A percentile compares a stretch with the other conserved stretches of the same genome.
phyloP scores from a whole-genome alignment of 192 early-diverging fungal species.

The Coemansia sp. region DNA sequence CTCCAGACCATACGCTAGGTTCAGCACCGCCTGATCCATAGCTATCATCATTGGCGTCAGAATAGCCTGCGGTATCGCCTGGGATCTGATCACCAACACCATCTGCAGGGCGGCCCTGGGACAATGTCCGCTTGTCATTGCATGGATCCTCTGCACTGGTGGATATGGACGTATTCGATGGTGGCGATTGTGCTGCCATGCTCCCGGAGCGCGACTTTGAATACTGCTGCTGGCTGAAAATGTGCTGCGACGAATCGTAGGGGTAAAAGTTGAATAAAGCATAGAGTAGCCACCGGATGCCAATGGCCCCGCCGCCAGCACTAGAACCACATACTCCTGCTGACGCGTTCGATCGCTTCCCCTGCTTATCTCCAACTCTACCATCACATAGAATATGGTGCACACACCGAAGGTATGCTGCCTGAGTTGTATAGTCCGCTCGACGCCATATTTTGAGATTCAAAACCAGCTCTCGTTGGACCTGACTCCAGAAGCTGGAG shows the following conservation, averaged over 20 bases:
- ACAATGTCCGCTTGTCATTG: not conserved
- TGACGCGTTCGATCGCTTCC: constrained; percentile 31
- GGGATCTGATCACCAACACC: not conserved
- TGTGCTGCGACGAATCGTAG: constrained; percentile 45
- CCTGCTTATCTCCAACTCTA: constrained; percentile 23
- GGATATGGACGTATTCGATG: not conserved
- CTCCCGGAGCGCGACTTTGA: constrained; percentile 3
- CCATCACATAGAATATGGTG: constrained; percentile 29
- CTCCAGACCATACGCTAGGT: constrained; percentile 9
- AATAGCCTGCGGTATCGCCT: not conserved
- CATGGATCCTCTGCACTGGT: not conserved
- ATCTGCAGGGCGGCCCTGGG: not conserved
- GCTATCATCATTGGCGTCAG: constrained; percentile 9
- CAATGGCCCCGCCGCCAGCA: constrained; percentile 13
- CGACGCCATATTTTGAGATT: constrained; percentile 39
- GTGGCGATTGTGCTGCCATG: constrained; percentile 14
- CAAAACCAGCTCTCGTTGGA: constrained; percentile 30
- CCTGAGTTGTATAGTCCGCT: constrained; percentile 22
- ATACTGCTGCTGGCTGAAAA: constrained; percentile 24
- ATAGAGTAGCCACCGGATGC: constrained; percentile 42
- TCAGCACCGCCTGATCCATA: constrained; percentile 9
- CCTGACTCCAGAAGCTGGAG: constrained; percentile 37
- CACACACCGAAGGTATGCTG: constrained; percentile 25
- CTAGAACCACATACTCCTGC: constrained; percentile 20
- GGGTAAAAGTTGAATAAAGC: constrained; percentile 42